These are phyloP conservation scores for Pichia sp. DNA, from an alignment of 1,139 yeast species.

Conservation along the genomic window DNA sequence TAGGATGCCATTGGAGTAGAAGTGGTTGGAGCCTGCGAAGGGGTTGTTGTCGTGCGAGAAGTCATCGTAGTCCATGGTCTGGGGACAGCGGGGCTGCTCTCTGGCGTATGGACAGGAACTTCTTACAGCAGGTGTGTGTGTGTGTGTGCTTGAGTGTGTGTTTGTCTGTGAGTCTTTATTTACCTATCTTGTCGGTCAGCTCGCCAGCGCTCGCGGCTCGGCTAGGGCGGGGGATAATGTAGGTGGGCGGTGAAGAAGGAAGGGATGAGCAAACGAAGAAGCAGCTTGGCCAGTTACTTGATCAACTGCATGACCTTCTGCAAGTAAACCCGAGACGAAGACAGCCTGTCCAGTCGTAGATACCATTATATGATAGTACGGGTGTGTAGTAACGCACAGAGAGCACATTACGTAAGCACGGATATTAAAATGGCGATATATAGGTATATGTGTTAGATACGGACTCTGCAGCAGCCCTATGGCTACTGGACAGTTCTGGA, in stretches of 20 bases:
- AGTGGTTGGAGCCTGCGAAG: slow-evolving; percentile 41
- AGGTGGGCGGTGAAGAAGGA: neutral
- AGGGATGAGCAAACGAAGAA: neutral
- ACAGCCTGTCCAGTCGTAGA: too few species aligned
- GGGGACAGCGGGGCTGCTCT: neutral
- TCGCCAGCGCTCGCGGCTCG: neutral
- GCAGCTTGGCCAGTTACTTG: neutral
- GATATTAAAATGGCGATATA: neutral
- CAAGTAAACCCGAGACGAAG: too few species aligned
- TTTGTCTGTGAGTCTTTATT: too few species aligned
- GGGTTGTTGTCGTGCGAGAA: slow-evolving; percentile 40
- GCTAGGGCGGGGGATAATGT: neutral
- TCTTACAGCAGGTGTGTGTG: neutral
- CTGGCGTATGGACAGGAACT: neutral
- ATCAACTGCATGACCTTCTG: too few species aligned
- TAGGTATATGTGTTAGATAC: neutral
- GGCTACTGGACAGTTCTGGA: neutral
- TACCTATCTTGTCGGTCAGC: too few species aligned
- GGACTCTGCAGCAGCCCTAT: too few species aligned
- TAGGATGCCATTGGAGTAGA: slow-evolving; percentile 37
- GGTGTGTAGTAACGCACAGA: too few species aligned
- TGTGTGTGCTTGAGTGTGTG: too few species aligned
- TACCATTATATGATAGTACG: too few species aligned
- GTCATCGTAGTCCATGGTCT: slow-evolving; percentile 35
- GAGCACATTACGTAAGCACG: too few species aligned